Percentiles rank a stretch among this genome's conserved stretches.
Conservation (phyloP, 2,329 filamentous ascomycete genomes). For the Apiospora hydei region DNA sequence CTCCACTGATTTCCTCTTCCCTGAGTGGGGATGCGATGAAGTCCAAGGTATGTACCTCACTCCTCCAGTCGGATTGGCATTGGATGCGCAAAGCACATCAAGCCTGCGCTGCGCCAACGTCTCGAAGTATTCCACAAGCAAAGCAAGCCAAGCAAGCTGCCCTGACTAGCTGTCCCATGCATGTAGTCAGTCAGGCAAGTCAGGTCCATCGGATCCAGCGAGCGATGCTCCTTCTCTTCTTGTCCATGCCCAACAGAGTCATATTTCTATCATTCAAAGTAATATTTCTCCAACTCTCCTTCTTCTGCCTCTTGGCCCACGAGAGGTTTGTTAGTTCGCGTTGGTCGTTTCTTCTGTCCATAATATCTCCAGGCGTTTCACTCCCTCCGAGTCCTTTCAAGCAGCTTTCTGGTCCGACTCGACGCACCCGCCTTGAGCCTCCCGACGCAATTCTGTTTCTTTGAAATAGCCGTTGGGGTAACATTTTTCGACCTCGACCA, state of each 20-base stretch:
- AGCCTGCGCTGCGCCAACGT: neutral
- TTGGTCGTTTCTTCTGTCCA: neutral
- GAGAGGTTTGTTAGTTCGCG: neutral
- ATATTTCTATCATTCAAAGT: neutral
- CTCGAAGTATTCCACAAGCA: neutral
- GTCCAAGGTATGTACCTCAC: neutral
- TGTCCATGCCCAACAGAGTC: neutral
- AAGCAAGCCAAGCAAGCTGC: neutral
- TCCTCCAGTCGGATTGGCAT: neutral
- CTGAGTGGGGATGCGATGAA: neutral
- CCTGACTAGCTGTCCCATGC: constrained; percentile 16
- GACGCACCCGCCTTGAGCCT: constrained; percentile 7
- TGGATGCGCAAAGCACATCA: neutral
- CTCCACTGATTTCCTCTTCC: neutral
- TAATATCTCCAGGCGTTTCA: constrained; percentile 2
- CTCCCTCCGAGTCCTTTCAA: constrained; percentile 8
- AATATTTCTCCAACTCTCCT: neutral
- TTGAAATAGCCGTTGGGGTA: neutral
- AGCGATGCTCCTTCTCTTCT: neutral
- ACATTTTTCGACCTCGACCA: too few species aligned
- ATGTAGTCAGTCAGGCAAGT: constrained; percentile 5
- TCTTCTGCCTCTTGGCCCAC: neutral
- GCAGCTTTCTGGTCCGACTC: neutral
- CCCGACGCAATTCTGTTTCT: neutral
- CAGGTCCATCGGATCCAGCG: neutral